Evolutionary conservation across 2,329 filamentous ascomycete species (phyloP).

Genomic region (Ophiostoma ips): DNA sequence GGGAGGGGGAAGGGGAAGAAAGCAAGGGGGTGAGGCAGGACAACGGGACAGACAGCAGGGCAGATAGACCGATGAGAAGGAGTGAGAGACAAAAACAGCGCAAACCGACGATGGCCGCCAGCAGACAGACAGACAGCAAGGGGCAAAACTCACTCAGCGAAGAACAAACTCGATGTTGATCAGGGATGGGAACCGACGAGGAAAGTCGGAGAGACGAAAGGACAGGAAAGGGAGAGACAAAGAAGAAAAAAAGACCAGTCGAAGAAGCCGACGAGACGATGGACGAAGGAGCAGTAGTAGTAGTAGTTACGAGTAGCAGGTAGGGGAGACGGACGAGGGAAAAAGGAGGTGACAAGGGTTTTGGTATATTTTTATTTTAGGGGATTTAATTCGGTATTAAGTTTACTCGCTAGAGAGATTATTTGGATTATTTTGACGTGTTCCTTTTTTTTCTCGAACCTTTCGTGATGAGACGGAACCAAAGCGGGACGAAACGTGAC

Average conservation of each 20-base stretch:
- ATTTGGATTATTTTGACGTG: not conserved
- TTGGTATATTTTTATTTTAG: not conserved
- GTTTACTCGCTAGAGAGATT: not conserved
- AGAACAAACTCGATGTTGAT: constrained; percentile 6
- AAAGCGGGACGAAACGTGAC: not conserved
- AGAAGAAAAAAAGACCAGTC: not conserved
- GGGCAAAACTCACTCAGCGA: constrained; percentile 5
- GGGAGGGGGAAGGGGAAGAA: too few species aligned
- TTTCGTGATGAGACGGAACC: not conserved
- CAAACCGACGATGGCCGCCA: not conserved
- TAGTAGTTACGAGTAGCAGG: not conserved
- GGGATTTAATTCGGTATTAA: not conserved
- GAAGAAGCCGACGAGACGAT: constrained; percentile 4
- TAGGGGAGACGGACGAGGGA: not conserved
- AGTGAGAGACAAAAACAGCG: not conserved
- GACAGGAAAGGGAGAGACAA: not conserved
- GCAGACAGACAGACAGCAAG: not conserved
- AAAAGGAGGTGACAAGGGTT: constrained; percentile 4
- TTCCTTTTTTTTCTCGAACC: not conserved
- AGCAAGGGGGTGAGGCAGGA: too few species aligned
- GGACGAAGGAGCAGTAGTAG: not conserved
- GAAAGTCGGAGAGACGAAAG: not conserved
- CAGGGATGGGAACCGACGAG: not conserved
- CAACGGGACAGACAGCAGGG: too few species aligned
- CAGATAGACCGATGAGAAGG: too few species aligned